Percentiles rank a stretch among this genome's conserved stretches.
These are phyloP conservation scores for Nannochloris sp. DNA, from an alignment of 139 green algal species.

Conservation along the genomic window DNA sequence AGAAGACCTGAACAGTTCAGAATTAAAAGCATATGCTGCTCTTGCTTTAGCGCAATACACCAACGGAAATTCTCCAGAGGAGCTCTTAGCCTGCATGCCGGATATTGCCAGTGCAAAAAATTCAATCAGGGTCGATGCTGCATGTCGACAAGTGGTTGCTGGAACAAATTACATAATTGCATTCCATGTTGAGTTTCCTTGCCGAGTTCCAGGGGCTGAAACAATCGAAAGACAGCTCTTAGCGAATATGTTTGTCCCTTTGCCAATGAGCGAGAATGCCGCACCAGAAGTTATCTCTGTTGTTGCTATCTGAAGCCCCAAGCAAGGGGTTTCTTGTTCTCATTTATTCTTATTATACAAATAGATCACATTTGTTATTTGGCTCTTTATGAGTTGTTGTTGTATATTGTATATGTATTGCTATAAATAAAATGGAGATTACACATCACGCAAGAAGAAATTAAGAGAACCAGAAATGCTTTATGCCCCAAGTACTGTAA, in stretches of 20 bases:
- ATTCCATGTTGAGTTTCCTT: background rate
- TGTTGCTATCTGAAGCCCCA: no score
- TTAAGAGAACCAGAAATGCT: no score
- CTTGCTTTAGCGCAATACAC: background rate
- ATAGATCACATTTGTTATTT: no score
- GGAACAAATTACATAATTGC: constrained; percentile 1
- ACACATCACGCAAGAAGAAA: no score
- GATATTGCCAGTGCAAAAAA: background rate
- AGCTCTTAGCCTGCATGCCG: background rate
- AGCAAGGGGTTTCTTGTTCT: no score
- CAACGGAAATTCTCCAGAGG: background rate
- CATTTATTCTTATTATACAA: no score
- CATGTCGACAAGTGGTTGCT: constrained; percentile 5
- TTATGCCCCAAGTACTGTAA: no score
- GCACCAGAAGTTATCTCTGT: background rate
- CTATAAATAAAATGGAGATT: no score
- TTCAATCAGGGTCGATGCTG: background rate
- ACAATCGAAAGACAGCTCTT: background rate
- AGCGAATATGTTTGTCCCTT: background rate
- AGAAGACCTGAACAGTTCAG: background rate
- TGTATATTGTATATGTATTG: no score
- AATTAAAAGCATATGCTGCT: background rate
- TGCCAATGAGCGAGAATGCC: background rate
- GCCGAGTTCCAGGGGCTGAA: background rate
- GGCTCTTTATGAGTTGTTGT: no score